Percentiles rank a stretch among this genome's conserved stretches.
Evolutionary conservation across 2,329 filamentous ascomycete species (phyloP).

Genomic region (Claviceps monticola): DNA sequence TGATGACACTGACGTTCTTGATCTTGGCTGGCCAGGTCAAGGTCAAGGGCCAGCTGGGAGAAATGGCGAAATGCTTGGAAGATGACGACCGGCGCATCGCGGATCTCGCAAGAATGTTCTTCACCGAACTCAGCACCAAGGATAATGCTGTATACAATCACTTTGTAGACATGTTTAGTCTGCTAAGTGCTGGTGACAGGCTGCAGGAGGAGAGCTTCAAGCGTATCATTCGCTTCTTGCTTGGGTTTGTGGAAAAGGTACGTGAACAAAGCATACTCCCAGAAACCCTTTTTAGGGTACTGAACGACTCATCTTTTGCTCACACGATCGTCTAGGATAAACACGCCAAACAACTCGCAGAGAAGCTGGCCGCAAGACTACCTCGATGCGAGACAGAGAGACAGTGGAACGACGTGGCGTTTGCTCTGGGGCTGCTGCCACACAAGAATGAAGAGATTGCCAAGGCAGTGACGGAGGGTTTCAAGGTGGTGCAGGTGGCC

Average conservation of each 20-base stretch:
- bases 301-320: slow-evolving; percentile 7
- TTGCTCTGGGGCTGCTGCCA: slow-evolving; percentile 73
- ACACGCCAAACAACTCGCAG: slow-evolving; percentile 84
- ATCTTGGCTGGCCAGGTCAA: slow-evolving; percentile 97
- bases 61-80: slow-evolving; percentile 98
- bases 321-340: slow-evolving; percentile 53
- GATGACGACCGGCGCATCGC: slow-evolving; percentile 91
- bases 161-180: slow-evolving; percentile 97
- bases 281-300: slow-evolving; percentile 6
- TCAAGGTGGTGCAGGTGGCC: slow-evolving; percentile 53
- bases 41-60: slow-evolving; percentile 94
- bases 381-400: slow-evolving; percentile 78
- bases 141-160: slow-evolving; percentile 99
- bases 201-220: slow-evolving; percentile 77
- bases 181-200: slow-evolving; percentile 68
- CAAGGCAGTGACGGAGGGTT: slow-evolving; percentile 62
- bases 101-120: slow-evolving; percentile 94
- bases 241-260: slow-evolving; percentile 96
- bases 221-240: slow-evolving; percentile 80
- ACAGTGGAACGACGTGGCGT: slow-evolving; percentile 96
- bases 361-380: slow-evolving; percentile 81
- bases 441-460: slow-evolving; percentile 88
- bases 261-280: slow-evolving; percentile 12
- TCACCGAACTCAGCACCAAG: slow-evolving; percentile 91
- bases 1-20: slow-evolving; percentile 96